phyloP scores from a whole-genome alignment of 139 green algal species.

The Chlorella ohadii region DNA sequence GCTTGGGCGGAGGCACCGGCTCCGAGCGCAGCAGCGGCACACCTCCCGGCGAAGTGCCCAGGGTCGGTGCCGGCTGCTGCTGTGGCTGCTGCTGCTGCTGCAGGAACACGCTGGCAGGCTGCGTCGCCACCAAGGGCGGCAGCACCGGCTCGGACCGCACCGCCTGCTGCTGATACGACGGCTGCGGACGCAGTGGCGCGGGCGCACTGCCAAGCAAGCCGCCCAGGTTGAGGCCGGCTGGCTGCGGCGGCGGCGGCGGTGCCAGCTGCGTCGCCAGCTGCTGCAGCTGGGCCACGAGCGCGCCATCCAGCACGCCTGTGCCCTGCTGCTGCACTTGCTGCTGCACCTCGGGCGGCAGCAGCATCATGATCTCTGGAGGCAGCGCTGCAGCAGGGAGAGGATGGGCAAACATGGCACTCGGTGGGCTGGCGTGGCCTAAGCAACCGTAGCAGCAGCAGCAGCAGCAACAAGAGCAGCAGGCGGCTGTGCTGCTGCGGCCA shows the following conservation, averaged over 20 bases:
- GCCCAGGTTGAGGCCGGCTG: not conserved
- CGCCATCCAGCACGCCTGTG: not conserved
- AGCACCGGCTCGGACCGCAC: too few relatives aligned
- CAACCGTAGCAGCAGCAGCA: too few relatives aligned
- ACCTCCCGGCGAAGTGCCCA: too few relatives aligned
- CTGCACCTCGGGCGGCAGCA: slow-evolving; percentile 18
- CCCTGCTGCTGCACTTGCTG: slow-evolving; percentile 24
- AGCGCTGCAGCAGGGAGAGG: not conserved
- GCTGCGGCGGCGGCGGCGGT: not conserved
- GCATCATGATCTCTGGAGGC: not conserved
- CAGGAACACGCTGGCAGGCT: slow-evolving; percentile 10
- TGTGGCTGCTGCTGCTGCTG: slow-evolving; percentile 32
- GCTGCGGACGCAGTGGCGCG: not conserved
- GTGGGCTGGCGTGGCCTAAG: too few relatives aligned
- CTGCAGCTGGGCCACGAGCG: slow-evolving; percentile 7
- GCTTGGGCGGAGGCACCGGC: not conserved
- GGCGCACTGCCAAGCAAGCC: not conserved
- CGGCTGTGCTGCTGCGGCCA: too few relatives aligned
- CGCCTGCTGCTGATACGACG: not conserved
- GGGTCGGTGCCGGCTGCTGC: not conserved
- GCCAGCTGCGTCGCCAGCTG: not conserved
- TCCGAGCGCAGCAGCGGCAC: slow-evolving; percentile 9
- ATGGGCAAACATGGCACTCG: too few relatives aligned
- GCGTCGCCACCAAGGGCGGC: not conserved
- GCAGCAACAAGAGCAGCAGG: too few relatives aligned